Evolutionary conservation across 2,329 filamentous ascomycete genomes (phyloP), one percentile per base, ranked within the genome.

Genomic region (Graphilbum fragrans): DNA sequence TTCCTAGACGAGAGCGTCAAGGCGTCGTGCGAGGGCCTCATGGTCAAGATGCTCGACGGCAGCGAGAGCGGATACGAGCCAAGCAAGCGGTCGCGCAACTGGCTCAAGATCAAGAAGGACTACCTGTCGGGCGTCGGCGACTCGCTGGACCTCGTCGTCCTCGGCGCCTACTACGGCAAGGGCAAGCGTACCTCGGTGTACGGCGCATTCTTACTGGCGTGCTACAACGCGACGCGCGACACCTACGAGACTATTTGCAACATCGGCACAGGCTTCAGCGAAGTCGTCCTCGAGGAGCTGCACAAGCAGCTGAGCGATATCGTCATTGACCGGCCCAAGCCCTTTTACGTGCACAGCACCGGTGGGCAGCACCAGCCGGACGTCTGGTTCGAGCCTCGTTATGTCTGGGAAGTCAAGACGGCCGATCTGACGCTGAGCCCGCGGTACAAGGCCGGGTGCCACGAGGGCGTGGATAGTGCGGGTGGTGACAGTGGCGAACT

Each of bases 61-160:
- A 68, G 75, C 7, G 90, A 95, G 61, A 94, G 86, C 51, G 86
- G 85, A 52, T 98, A 98, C 57, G 90, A 96, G 62, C 92, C 92
- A 18, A 94, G 86, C 54, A 94, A 94, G 59, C 82, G 92, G 49
- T 94, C 86, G 62, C 84, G 92, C 45, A 98, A 98, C 57, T 98
- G 92, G 92, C 82, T 98, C 49, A 98, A 98, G 71, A 83, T 96
- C 62, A 98, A 98, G 62, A 98, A 98, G 57, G 92, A 98, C 57
- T 98, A 98, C 58, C 84, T 98, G 42, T 73, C 84, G 6, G 90
- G 90, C 40, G 80, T 95, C 2, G 92, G 92, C 39, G 92, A 98
- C 62, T 95, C 88, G 2, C 81, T 98, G 19, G 92, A 98, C 55
- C 80, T 98, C 3, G 92, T 98, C 27, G 92, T 98, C 1, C 67